phyloP scores from a whole-genome alignment of 176 grass and related monocot species.

The Tuctoria greenei region DNA sequence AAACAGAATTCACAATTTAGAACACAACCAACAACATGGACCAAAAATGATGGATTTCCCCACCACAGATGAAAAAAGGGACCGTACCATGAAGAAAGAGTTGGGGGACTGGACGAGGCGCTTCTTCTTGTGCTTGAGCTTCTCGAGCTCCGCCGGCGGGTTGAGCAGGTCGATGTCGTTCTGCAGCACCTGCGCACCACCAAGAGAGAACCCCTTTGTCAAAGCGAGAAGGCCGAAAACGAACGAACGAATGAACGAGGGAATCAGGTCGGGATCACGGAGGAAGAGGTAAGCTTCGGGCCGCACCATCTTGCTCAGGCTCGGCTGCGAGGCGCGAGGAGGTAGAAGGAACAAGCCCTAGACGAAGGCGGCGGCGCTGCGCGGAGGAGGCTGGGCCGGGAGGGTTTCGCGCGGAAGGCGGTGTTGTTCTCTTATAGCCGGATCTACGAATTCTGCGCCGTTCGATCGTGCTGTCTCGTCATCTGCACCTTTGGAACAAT shows the following conservation, averaged over 20 bases:
- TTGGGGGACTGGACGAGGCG: slow-evolving; percentile 90
- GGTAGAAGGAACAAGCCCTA: neutral
- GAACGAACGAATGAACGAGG: too few species aligned
- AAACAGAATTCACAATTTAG: slow-evolving; percentile 2
- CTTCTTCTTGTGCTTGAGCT: slow-evolving; percentile 93
- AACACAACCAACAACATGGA: neutral
- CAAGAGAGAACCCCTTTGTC: neutral
- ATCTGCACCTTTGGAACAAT: neutral
- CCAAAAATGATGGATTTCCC: neutral
- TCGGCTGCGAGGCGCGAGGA: neutral
- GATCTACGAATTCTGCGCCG: neutral
- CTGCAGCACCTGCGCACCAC: slow-evolving; percentile 52
- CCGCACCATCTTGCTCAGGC: slow-evolving; percentile 26
- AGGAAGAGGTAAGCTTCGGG: neutral
- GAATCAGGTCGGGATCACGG: neutral
- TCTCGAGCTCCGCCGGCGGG: slow-evolving; percentile 79
- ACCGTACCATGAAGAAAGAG: slow-evolving; percentile 77
- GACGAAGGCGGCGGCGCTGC: slow-evolving; percentile 5
- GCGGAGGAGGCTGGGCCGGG: neutral
- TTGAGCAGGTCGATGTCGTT: slow-evolving; percentile 92
- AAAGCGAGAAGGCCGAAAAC: neutral
- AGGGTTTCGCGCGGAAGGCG: neutral
- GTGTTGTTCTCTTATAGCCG: neutral
- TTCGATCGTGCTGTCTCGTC: neutral
- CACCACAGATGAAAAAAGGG: neutral